These are phyloP conservation scores for Acanthamoeba sp. DNA, from an alignment of 208 protist species.

Conservation along the genomic window DNA sequence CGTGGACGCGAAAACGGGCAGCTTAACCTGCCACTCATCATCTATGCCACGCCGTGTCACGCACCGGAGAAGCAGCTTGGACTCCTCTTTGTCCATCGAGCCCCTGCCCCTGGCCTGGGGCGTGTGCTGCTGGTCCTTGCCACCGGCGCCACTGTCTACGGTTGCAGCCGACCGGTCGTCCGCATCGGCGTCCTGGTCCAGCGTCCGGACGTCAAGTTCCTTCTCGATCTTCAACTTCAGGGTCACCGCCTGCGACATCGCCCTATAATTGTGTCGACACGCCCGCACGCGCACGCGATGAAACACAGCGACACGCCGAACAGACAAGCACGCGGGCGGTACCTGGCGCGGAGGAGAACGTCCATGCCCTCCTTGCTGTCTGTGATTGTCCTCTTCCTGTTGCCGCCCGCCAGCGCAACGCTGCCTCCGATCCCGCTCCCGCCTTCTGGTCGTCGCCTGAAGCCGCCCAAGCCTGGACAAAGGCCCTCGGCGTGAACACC, in stretches of 20 bases:
- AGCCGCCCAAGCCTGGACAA: not conserved
- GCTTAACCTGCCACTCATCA: no score
- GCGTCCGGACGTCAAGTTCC: not conserved
- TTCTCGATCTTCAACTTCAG: conserved; percentile 26
- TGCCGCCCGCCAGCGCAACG: not conserved
- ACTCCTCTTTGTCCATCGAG: conserved; percentile 32
- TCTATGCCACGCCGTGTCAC: no score
- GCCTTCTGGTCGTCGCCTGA: conserved; percentile 7
- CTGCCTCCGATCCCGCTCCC: not conserved
- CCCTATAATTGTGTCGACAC: not conserved
- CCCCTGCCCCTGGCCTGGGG: not conserved
- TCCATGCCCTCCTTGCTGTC: conserved; percentile 30
- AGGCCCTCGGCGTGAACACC: not conserved
- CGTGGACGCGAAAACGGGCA: no score
- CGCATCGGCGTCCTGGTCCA: not conserved
- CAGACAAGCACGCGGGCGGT: not conserved
- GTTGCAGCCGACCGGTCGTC: not conserved
- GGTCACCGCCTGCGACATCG: conserved; percentile 19
- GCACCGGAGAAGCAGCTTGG: not conserved
- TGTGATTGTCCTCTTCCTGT: conserved; percentile 17
- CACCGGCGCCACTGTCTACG: not conserved
- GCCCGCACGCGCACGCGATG: no score
- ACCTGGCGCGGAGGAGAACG: not conserved
- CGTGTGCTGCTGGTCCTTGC: not conserved
- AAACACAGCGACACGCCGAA: not conserved